Conservation (phyloP, 129 eudicot genomes). For the Kitagawia praeruptora region DNA sequence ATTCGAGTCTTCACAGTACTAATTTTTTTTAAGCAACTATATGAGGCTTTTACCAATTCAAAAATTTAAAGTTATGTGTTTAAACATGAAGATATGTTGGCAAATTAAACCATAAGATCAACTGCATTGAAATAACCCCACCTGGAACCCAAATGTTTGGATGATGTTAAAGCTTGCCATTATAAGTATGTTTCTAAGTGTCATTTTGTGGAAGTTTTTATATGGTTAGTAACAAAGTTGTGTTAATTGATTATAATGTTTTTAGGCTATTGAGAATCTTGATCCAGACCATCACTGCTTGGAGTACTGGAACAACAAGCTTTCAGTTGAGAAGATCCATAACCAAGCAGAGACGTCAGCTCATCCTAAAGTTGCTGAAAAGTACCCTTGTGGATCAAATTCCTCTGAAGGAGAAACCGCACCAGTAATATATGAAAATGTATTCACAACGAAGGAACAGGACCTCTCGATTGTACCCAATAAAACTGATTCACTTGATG, state of each 20-base stretch:
- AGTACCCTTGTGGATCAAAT: slow-evolving; percentile 10
- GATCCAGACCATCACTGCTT: slow-evolving; percentile 36
- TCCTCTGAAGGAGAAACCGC: slow-evolving; percentile 6
- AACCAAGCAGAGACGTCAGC: not conserved
- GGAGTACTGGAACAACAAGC: slow-evolving; percentile 41
- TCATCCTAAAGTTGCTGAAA: slow-evolving; percentile 8
- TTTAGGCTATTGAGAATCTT: slow-evolving; percentile 46
- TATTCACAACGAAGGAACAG: not conserved
- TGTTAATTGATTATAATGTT: not conserved
- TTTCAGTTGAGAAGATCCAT: not conserved
- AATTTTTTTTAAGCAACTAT: not conserved
- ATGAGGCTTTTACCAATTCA: not conserved
- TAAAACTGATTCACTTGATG: not conserved
- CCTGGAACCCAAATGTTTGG: not conserved
- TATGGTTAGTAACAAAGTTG: not conserved
- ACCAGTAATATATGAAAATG: slow-evolving; percentile 1
- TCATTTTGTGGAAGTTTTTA: not conserved
- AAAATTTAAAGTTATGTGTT: not conserved
- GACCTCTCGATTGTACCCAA: not conserved
- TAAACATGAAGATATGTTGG: not conserved
- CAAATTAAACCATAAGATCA: not conserved
- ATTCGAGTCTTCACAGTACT: not conserved
- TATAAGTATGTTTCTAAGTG: not conserved
- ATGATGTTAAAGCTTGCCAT: not conserved
- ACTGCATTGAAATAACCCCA: not conserved